Conservation (phyloP, 1,284 basidiomycete genomes). For the Kalmanozyma brasiliensis region DNA sequence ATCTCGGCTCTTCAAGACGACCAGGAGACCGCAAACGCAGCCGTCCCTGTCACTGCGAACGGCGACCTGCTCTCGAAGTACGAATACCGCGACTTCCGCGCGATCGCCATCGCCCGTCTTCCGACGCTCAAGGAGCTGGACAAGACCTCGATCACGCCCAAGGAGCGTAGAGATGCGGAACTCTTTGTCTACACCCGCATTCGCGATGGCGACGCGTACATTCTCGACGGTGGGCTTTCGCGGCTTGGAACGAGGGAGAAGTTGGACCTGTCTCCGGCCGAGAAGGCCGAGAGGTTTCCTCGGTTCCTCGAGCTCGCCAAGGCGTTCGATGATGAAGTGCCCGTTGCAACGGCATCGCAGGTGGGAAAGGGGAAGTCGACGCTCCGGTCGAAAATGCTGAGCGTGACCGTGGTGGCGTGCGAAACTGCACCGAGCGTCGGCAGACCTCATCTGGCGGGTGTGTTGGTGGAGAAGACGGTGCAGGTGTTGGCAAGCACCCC, state of each 20-base stretch:
- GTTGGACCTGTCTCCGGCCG: not conserved
- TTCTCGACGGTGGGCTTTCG: constrained; percentile 15
- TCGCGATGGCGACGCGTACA: constrained; percentile 23
- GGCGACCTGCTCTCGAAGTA: constrained; percentile 29
- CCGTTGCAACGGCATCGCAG: not conserved
- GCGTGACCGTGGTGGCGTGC: constrained; percentile 13
- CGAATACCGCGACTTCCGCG: constrained; percentile 71
- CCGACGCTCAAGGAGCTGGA: constrained; percentile 77
- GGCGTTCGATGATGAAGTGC: constrained; percentile 19
- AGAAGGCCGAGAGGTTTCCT: constrained; percentile 20
- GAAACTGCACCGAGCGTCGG: not conserved
- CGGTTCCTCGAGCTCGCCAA: constrained; percentile 27
- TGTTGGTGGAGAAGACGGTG: not conserved
- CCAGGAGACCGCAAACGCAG: constrained; percentile 1
- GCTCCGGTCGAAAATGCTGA: constrained; percentile 35
- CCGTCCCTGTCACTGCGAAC: not conserved
- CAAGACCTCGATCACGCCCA: constrained; percentile 75
- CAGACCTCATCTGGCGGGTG: not conserved
- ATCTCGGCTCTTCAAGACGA: constrained; percentile 14
- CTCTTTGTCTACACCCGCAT: constrained; percentile 71
- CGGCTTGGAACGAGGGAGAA: not conserved
- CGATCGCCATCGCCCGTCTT: constrained; percentile 79
- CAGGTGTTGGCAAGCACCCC: constrained; percentile 43
- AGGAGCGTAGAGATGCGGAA: constrained; percentile 86
- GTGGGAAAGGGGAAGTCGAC: constrained; percentile 10